Percentiles rank a stretch among this genome's conserved stretches.
These are phyloP conservation scores for Entomortierella chlamydospora DNA, from an alignment of 192 early-diverging fungal species.

Conservation along the genomic window DNA sequence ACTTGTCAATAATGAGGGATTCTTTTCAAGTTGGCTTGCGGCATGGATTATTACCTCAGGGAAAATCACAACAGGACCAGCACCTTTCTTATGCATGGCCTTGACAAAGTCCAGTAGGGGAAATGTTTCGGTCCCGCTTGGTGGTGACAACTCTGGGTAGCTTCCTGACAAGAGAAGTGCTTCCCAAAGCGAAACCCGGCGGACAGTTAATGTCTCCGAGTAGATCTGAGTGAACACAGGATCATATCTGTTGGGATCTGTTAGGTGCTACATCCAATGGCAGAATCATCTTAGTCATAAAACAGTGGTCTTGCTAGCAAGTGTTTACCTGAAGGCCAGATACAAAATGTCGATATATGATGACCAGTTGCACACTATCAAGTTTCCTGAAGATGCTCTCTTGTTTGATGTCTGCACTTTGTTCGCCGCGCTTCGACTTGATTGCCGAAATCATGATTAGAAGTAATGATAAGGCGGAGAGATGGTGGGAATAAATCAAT, in stretches of 20 bases:
- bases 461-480: too few relatives aligned
- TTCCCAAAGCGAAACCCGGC: constrained; percentile 65
- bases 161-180: constrained; percentile 60
- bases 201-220: constrained; percentile 59
- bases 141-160: constrained; percentile 58
- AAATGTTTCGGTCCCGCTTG: constrained; percentile 37
- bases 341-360: constrained; percentile 90
- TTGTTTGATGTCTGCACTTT: constrained; percentile 27
- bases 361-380: constrained; percentile 84
- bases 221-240: constrained; percentile 73
- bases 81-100: constrained; percentile 46
- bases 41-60: constrained; percentile 64
- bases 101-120: constrained; percentile 58
- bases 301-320: background rate
- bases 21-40: background rate
- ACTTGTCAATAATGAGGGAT: background rate
- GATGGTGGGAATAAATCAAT: background rate
- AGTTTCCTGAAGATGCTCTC: constrained; percentile 67
- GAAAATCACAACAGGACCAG: constrained; percentile 73
- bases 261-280: background rate
- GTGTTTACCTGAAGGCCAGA: constrained; percentile 67
- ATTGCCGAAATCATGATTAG: background rate
- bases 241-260: constrained; percentile 57
- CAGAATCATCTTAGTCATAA: background rate
- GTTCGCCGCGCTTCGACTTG: constrained; percentile 37